Percentiles rank a stretch among this genome's conserved stretches.
Evolutionary conservation across 352 stramenopile genomes (phyloP).

Genomic region (Achlya hypogyna): DNA sequence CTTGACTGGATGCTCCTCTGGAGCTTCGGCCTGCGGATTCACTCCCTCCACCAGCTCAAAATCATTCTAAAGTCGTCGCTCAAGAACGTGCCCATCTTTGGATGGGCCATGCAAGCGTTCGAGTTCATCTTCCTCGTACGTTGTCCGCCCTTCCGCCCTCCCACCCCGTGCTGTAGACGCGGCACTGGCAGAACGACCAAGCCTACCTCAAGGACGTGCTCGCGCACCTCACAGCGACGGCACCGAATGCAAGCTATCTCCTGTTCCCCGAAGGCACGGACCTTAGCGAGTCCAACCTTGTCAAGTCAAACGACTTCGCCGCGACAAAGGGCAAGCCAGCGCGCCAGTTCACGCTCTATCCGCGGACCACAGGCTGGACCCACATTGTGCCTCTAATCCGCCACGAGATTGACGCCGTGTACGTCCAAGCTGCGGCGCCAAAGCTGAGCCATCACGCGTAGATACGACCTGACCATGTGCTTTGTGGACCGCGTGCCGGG

Average conservation of each 20-base stretch:
- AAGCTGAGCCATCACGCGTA: background rate
- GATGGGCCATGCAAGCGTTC: conserved; percentile 82
- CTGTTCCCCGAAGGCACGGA: conserved; percentile 79
- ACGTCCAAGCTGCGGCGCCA: conserved; percentile 18
- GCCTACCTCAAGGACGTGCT: conserved; percentile 40
- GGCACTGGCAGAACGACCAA: conserved; percentile 54
- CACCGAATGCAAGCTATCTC: conserved; percentile 56
- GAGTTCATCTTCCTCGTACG: conserved; percentile 75
- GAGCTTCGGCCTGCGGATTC: conserved; percentile 47
- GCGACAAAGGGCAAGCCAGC: conserved; percentile 33
- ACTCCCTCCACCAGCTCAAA: conserved; percentile 40
- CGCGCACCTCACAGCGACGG: conserved; percentile 37
- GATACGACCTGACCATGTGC: conserved; percentile 64
- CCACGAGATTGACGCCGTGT: conserved; percentile 50
- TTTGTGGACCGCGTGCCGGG: conserved; percentile 54
- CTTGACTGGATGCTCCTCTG: conserved; percentile 83
- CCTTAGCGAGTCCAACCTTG: conserved; percentile 50
- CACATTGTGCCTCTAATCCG: conserved; percentile 63
- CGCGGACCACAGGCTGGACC: conserved; percentile 61
- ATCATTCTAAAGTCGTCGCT: conserved; percentile 76
- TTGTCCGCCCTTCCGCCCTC: background rate
- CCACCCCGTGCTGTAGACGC: conserved; percentile 27
- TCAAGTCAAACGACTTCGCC: conserved; percentile 52
- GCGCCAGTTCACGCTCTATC: conserved; percentile 63
- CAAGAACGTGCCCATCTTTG: conserved; percentile 61